These are phyloP conservation scores for Carex littledalei DNA, from an alignment of 176 grass and related monocot genomes.

Conservation along the genomic window DNA sequence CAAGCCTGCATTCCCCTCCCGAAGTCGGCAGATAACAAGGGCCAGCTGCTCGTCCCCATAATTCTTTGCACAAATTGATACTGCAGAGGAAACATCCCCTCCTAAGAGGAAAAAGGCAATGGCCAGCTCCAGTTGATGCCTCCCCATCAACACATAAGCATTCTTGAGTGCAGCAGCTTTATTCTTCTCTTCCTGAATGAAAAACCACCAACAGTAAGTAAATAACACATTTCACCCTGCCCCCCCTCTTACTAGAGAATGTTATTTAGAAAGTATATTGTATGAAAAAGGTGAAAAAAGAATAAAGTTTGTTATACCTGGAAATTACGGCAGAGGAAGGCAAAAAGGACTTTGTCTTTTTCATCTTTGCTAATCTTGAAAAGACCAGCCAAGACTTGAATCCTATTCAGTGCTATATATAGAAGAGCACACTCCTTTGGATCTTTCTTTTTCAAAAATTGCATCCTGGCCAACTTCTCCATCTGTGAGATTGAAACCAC, in stretches of 20 bases:
- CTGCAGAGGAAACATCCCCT: conserved; percentile 69
- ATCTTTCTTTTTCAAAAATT: conserved; percentile 91
- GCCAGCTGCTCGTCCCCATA: conserved; percentile 89
- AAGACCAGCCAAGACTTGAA: conserved; percentile 82
- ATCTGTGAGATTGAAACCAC: conserved; percentile 60
- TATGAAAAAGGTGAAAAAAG: conserved; percentile 7
- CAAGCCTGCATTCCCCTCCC: conserved; percentile 64
- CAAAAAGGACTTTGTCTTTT: conserved; percentile 74
- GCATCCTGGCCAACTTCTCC: conserved; percentile 90
- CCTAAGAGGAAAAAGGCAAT: conserved; percentile 94
- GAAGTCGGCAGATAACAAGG: conserved; percentile 76
- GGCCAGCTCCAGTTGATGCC: conserved; percentile 84
- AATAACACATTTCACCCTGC: neutral
- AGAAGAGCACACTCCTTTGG: conserved; percentile 90
- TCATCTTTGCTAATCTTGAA: conserved; percentile 94
- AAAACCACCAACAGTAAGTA: conserved; percentile 27
- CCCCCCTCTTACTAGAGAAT: conserved; percentile 7
- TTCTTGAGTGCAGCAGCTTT: conserved; percentile 95
- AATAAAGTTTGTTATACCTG: conserved; percentile 42
- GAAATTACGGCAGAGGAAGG: conserved; percentile 87
- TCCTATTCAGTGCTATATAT: conserved; percentile 84
- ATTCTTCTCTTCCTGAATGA: conserved; percentile 83
- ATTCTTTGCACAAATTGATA: conserved; percentile 90
- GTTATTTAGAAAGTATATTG: conserved; percentile 23
- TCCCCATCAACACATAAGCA: conserved; percentile 98